These are phyloP conservation scores for Pseudocercospora macadamiae DNA, from an alignment of 2,329 filamentous ascomycete species.

Conservation along the genomic window DNA sequence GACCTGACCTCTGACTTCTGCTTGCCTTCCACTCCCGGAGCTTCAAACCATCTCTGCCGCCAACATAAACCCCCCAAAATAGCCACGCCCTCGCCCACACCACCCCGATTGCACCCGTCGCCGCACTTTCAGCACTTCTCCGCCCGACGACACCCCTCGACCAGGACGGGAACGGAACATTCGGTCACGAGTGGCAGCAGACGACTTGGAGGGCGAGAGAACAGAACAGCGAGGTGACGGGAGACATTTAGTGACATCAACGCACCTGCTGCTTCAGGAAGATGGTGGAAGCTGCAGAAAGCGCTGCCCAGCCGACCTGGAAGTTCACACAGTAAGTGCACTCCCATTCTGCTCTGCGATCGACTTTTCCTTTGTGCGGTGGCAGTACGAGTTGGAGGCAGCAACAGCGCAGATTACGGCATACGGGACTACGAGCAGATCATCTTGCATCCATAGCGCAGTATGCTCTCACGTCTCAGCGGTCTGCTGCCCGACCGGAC, in stretches of 20 bases:
- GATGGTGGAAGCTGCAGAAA: conserved; percentile 93
- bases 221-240: not conserved
- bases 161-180: not conserved
- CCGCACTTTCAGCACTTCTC: not conserved
- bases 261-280: conserved; percentile 46
- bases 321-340: conserved; percentile 95
- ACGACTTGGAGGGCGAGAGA: not conserved
- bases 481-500: conserved; percentile 30
- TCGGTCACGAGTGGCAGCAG: conserved; percentile 1
- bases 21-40: not conserved
- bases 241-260: not conserved
- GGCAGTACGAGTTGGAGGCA: not conserved
- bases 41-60: conserved; percentile 1
- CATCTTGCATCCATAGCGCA: conserved; percentile 24
- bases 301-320: conserved; percentile 85
- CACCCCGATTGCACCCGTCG: not conserved
- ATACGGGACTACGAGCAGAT: not conserved
- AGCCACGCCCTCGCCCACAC: not conserved
- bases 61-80: not conserved
- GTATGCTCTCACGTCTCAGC: conserved; percentile 30
- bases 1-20: conserved; percentile 1
- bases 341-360: conserved; percentile 8
- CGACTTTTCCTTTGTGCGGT: not conserved
- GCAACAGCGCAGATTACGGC: not conserved
- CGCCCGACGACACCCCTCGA: not conserved